Evolutionary conservation across 2,329 filamentous ascomycete species (phyloP), one percentile per base, ranked within the genome.

Genomic region (Rhynchosporium agropyri): DNA sequence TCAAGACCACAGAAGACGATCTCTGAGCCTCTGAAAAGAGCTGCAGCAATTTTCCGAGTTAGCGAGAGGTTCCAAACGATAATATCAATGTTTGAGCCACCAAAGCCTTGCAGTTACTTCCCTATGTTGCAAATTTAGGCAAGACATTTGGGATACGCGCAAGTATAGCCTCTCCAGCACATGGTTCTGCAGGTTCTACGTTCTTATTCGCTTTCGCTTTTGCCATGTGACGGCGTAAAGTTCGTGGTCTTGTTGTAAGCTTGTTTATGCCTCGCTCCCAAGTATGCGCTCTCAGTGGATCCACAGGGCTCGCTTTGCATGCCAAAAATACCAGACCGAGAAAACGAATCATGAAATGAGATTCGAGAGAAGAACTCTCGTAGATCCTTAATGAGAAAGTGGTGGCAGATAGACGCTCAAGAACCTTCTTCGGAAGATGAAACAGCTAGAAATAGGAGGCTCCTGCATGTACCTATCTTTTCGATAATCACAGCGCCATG

Each of bases 211-310:
- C 38, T 40, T 54, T 54, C 12, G 15, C n/a, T 33, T 40, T 54
- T 33, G 51, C 51, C 54, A 57, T 57, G 26, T 57, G 28, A 57
- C 40, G 5, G 40, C 42, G 40, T 43, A 15, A 46, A 31, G 8
- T 45, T 43, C 31, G 54, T 33, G 43, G 31, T 57, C 40, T 45
- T 40, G 20, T 40, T 33, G 54, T 57, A 45, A 57, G 54, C 54
- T 57, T 46, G 28, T 45, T 42, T 15, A 46, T 33, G 9, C 29
- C n/a, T 56, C 28, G n/a, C 20, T 12, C 33, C 26, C 33, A 38
- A 57, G 36, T 40, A 38, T 45, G 28, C 26, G 40, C 40, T 26
- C 15, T 42, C 20, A 15, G 54, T 28, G 40, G 43, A 45, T 40
- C 54, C 31, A 8, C 54, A 46, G 40, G 26, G 40, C 20, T 33